Base-by-base conservation (phyloP, 257 asterid genomes). In the Nicotiana benthamiana region DNA sequence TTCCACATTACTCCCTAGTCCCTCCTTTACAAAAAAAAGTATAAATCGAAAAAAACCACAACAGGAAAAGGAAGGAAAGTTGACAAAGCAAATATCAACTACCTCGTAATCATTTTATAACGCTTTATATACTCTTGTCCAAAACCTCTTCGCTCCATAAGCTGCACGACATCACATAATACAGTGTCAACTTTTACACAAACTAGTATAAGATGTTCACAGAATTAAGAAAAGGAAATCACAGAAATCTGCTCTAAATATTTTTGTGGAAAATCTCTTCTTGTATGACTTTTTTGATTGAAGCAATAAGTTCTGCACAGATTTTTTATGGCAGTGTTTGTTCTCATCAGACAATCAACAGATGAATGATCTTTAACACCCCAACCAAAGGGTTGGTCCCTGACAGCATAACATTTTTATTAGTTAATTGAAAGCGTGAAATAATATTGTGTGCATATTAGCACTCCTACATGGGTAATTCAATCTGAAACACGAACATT, bases 81-180 rank as follows among this genome's bases (percentile, higher is more conserved):
- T 56, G 43, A 66, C 12, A 17, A 66, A 46, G 5, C 53, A 22
- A 70, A 36, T 24, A 75, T 20, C 77, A 80, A 85, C 77, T 28
- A 94, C 99, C 97, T 90, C 30, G 99, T 94, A 97, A 96, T 96
- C 99, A 96, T 96, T 87, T 91, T 94, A 86, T 94, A 96, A 82
- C 98, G 93, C 87, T 86, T 96, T 85, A 94, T 96, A 87, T 91
- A 96, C 87, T 96, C 99, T 86, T 91, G 90, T 75, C 97, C 97
- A 68, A 91, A 96, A 75, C 98, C 99, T 65, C 97, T 95, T 56
- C 97, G 90, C 90, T 96, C 97, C 99, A 96, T 92, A 77, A 96
- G 98, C 99, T 95, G 86, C 57, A 83, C 80, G 85, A 64, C 79
- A 77, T 15, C 27, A 52, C 53, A 22, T 68, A 40, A n/a, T 54